Conservation (phyloP, 805 yeast species). For the Wickerhamomyces subpelliculosus region DNA sequence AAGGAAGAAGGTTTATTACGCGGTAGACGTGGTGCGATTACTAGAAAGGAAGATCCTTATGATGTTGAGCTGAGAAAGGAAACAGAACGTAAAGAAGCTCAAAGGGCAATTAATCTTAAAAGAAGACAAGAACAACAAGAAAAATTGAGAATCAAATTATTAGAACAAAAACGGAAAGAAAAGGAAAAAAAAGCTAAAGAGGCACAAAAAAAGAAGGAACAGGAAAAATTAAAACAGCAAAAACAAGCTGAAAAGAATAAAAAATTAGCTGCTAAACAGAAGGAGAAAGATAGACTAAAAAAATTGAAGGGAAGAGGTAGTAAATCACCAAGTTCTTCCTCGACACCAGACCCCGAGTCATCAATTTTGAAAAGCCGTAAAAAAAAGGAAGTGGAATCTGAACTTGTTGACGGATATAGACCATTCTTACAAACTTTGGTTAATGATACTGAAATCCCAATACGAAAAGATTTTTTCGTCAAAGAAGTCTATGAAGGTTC, state of each 20-base stretch:
- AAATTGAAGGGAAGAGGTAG: not conserved
- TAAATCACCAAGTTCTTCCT: not conserved
- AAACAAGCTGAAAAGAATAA: not conserved
- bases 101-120: too few species aligned
- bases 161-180: constrained; percentile 6
- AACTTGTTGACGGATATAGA: constrained; percentile 16
- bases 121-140: constrained; percentile 12
- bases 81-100: too few species aligned
- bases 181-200: constrained; percentile 11
- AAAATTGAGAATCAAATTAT: constrained; percentile 6
- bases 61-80: constrained; percentile 9
- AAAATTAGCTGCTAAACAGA: not conserved
- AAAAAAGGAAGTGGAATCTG: not conserved
- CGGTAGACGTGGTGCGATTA: not conserved
- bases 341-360: not conserved
- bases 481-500: constrained; percentile 21
- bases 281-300: not conserved
- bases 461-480: constrained; percentile 23
- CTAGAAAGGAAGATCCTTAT: not conserved
- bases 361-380: constrained; percentile 1
- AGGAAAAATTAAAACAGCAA: constrained; percentile 3
- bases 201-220: constrained; percentile 7
- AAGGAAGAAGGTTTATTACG: too few species aligned
- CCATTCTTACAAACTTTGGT: constrained; percentile 16
- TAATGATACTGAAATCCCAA: constrained; percentile 17